phyloP scores from a whole-genome alignment of 768 basidiomycete genomes.

The Amanita molliuscula region DNA sequence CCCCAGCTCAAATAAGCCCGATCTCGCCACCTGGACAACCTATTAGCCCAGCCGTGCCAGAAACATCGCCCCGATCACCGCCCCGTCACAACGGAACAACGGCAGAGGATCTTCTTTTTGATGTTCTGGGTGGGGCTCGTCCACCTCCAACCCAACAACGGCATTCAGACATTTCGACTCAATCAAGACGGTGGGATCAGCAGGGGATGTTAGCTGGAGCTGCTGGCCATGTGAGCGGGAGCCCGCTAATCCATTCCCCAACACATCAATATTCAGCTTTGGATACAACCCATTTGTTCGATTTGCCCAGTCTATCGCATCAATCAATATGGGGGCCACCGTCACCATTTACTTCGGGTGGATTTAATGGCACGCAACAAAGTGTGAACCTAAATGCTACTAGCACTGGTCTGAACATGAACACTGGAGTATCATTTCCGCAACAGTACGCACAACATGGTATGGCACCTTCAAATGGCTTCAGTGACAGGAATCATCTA shows the following conservation, averaged over 20 bases:
- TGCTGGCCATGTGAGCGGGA: constrained; percentile 13
- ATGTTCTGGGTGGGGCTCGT: constrained; percentile 31
- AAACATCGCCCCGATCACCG: constrained; percentile 22
- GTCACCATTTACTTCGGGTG: constrained; percentile 16
- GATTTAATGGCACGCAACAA: constrained; percentile 21
- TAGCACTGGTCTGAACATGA: neutral
- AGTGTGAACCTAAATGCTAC: constrained; percentile 12
- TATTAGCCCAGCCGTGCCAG: constrained; percentile 15
- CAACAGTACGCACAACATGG: constrained; percentile 9
- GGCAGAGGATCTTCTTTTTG: constrained; percentile 57
- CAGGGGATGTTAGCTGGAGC: constrained; percentile 23
- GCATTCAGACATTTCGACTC: constrained; percentile 34
- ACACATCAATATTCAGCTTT: constrained; percentile 13
- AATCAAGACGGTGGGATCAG: constrained; percentile 63
- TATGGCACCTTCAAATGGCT: constrained; percentile 6
- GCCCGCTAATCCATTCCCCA: constrained; percentile 3
- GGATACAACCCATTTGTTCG: constrained; percentile 16
- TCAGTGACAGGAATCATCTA: neutral
- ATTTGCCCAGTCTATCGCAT: constrained; percentile 19
- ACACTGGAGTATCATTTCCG: neutral
- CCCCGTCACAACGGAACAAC: constrained; percentile 32
- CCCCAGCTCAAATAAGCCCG: constrained; percentile 22
- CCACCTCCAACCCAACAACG: constrained; percentile 25
- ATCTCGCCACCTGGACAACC: constrained; percentile 21
- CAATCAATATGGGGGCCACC: constrained; percentile 24